These are phyloP conservation scores for Umbelopsis sp. DNA, from an alignment of 371 early-diverging fungal genomes.

Conservation along the genomic window DNA sequence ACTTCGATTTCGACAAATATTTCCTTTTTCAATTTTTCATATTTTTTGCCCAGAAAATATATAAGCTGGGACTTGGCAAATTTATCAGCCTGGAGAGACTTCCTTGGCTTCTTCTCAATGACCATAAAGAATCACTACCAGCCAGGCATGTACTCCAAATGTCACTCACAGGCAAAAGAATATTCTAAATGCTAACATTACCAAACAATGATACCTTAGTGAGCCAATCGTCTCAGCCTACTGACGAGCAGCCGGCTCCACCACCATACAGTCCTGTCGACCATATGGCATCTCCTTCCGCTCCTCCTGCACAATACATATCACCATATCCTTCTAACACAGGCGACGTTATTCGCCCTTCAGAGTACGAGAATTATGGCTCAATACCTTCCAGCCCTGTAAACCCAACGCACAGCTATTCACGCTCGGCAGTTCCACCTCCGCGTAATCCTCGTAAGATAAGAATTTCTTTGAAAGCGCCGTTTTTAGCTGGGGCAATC, in stretches of 20 bases:
- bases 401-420: not conserved
- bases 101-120: conserved; percentile 11
- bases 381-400: not conserved
- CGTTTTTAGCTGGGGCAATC: not conserved
- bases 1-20: no score
- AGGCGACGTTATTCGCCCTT: not conserved
- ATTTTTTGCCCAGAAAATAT: not conserved
- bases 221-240: no score
- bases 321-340: not conserved
- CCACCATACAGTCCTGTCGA: not conserved
- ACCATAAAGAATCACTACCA: not conserved
- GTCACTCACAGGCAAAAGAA: not conserved
- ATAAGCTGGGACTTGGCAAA: not conserved
- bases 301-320: not conserved
- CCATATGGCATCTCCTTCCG: not conserved
- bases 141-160: conserved; percentile 2
- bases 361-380: not conserved
- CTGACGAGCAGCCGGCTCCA: not conserved
- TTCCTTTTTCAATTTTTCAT: no score
- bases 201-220: no score
- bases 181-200: no score
- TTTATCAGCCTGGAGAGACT: not conserved
- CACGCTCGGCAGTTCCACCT: not conserved
- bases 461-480: not conserved
- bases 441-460: conserved; percentile 6